These are phyloP conservation scores for Diversispora eburnea DNA, from an alignment of 192 early-diverging fungal species.

Conservation along the genomic window DNA sequence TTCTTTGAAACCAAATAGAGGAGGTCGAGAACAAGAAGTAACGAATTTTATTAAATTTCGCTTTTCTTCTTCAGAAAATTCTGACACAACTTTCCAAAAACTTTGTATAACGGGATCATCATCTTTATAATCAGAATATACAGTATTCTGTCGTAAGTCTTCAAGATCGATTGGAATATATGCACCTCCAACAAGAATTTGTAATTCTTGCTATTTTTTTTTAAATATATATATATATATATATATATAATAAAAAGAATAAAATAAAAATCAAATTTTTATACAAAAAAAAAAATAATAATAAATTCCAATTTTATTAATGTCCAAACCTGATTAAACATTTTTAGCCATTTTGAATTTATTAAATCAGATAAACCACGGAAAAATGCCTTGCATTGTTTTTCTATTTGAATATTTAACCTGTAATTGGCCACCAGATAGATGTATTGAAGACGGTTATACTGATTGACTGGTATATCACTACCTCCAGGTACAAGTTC, in stretches of 20 bases:
- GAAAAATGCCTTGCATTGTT: conserved; percentile 81
- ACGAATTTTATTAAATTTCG: conserved; percentile 76
- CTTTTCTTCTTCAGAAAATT: conserved; percentile 47
- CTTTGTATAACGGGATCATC: conserved; percentile 70
- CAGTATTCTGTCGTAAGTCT: conserved; percentile 71
- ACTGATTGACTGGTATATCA: conserved; percentile 73
- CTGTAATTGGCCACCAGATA: conserved; percentile 85
- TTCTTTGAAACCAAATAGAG: conserved; percentile 83
- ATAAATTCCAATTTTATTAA: not conserved
- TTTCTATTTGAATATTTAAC: conserved; percentile 76
- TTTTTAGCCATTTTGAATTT: conserved; percentile 78
- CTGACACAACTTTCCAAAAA: conserved; percentile 57
- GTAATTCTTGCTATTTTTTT: conserved; percentile 71
- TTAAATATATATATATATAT: no score
- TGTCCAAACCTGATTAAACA: conserved; percentile 75
- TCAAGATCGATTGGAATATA: conserved; percentile 69
- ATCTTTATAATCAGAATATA: conserved; percentile 68
- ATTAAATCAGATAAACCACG: conserved; percentile 80
- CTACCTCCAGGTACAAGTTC: conserved; percentile 78
- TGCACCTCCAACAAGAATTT: conserved; percentile 81
- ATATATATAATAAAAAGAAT: not conserved
- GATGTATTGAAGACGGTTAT: conserved; percentile 85
- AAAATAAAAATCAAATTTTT: not conserved
- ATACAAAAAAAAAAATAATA: not conserved
- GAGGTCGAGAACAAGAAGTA: conserved; percentile 87